These are phyloP conservation scores for Cercophora samala DNA, from an alignment of 495 filamentous ascomycete species.

Conservation along the genomic window DNA sequence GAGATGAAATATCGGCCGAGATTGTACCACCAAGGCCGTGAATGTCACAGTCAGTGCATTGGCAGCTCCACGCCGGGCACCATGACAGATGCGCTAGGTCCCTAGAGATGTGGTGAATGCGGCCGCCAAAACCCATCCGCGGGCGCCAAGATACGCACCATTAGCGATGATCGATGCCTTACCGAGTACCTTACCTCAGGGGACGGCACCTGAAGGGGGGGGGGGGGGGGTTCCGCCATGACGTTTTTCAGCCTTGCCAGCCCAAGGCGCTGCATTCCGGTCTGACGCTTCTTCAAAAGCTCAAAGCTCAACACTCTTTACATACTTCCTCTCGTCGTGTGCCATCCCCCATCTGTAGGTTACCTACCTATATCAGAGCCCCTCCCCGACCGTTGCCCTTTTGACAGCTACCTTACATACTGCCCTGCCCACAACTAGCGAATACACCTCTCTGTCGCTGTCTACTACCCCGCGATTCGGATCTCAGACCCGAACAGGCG, in stretches of 20 bases:
- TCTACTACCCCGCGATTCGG: constrained; percentile 12
- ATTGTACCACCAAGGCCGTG: background rate
- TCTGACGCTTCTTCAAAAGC: constrained; percentile 9
- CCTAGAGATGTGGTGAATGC: background rate
- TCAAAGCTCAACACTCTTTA: too few species aligned
- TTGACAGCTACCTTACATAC: background rate
- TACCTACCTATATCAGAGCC: background rate
- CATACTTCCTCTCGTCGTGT: background rate
- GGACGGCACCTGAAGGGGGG: background rate
- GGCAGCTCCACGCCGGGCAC: background rate
- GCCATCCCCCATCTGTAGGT: background rate
- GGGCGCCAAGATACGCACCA: background rate
- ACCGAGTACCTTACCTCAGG: background rate
- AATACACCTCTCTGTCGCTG: constrained; percentile 5
- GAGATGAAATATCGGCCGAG: constrained; percentile 2
- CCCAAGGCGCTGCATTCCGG: constrained; percentile 4
- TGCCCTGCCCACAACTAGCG: background rate
- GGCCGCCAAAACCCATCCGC: background rate
- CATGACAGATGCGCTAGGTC: background rate
- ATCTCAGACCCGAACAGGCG: constrained; percentile 11
- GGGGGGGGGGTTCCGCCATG: constrained; percentile 18
- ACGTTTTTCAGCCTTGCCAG: constrained; percentile 26
- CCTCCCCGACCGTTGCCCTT: background rate
- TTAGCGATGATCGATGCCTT: background rate
- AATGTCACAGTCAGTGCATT: background rate